phyloP scores from a whole-genome alignment of 2,329 filamentous ascomycete species.

The Diaporthe eres region DNA sequence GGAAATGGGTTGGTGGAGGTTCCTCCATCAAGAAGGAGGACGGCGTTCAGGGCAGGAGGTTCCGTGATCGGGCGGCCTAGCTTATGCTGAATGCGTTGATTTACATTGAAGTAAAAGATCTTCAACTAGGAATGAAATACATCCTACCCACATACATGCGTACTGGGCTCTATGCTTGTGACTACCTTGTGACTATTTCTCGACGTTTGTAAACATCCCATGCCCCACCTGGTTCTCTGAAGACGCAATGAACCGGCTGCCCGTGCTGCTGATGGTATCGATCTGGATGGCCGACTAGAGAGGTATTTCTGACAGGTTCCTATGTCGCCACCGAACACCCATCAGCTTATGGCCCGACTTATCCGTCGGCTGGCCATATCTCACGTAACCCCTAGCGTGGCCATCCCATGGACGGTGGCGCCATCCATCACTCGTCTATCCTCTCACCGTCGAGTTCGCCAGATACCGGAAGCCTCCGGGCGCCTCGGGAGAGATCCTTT shows the following conservation, averaged over 20 bases:
- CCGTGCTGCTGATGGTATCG: not conserved
- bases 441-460: not conserved
- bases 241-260: too few species aligned
- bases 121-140: slow-evolving; percentile 30
- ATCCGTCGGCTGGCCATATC: not conserved
- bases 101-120: slow-evolving; percentile 5
- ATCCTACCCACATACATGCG: not conserved
- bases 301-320: not conserved
- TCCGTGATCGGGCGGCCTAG: slow-evolving; percentile 28
- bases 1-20: slow-evolving; percentile 26
- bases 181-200: not conserved
- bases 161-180: not conserved
- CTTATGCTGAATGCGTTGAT: slow-evolving; percentile 11
- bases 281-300: not conserved
- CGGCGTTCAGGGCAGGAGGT: slow-evolving; percentile 33
- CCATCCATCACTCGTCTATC: not conserved
- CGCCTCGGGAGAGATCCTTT: not conserved
- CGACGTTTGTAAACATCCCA: not conserved
- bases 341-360: not conserved
- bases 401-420: not conserved
- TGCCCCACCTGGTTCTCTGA: not conserved
- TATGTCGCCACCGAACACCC: not conserved
- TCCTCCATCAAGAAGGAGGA: slow-evolving; percentile 4
- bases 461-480: not conserved
- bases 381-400: slow-evolving; percentile 1